These are phyloP conservation scores for Euryodendron excelsum DNA, from an alignment of 148 eudicot species.

Conservation along the genomic window DNA sequence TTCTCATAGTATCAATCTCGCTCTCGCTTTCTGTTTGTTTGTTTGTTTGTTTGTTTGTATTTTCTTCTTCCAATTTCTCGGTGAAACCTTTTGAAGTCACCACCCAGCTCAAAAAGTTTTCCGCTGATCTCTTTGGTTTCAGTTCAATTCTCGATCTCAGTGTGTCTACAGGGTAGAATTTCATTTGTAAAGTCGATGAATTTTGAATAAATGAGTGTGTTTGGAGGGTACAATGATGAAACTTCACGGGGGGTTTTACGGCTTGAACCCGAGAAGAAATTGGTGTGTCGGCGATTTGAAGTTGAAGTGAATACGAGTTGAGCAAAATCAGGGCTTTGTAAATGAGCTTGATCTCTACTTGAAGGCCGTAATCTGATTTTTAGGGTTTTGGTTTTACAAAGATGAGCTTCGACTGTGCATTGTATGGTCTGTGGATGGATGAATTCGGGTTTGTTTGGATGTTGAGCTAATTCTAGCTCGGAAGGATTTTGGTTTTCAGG, in stretches of 20 bases:
- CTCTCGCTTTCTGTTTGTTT: not conserved
- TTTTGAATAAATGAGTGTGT: conserved; percentile 35
- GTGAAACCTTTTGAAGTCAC: not conserved
- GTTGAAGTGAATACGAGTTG: not conserved
- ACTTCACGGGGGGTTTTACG: conserved; percentile 40
- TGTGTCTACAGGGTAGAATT: not conserved
- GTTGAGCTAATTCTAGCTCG: conserved; percentile 10
- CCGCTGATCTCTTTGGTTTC: conserved; percentile 29
- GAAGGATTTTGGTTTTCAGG: conserved; percentile 22
- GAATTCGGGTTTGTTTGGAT: conserved; percentile 8
- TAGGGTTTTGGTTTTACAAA: conserved; percentile 42
- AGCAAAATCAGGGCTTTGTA: conserved; percentile 22
- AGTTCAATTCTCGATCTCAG: conserved; percentile 31
- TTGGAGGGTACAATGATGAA: conserved; percentile 31
- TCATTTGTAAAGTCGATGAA: conserved; percentile 20
- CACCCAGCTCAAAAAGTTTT: conserved; percentile 10
- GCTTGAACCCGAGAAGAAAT: conserved; percentile 35
- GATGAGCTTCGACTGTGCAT: conserved; percentile 24
- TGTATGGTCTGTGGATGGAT: conserved; percentile 20
- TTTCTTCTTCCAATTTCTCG: not conserved
- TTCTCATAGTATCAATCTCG: not conserved
- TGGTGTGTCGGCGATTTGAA: conserved; percentile 22
- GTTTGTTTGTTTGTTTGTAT: not conserved
- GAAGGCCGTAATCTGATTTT: conserved; percentile 22
- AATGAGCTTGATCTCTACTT: conserved; percentile 28